phyloP scores from a whole-genome alignment of 352 stramenopile species.

The Globisporangium mamillatum region DNA sequence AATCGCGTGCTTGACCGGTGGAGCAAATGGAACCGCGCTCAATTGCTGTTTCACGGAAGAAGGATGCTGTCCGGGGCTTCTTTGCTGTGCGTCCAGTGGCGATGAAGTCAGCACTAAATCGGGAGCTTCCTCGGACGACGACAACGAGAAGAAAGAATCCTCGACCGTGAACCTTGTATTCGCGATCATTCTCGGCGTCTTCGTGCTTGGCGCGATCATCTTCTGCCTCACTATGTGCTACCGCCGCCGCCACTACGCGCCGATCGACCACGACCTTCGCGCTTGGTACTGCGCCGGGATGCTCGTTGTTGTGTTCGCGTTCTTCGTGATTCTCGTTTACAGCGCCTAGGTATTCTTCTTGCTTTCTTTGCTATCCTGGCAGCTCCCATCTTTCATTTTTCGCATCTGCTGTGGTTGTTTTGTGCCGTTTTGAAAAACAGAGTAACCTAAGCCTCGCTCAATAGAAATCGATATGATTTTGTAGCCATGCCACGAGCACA shows the following conservation, averaged over 20 bases:
- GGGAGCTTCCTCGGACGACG: conserved; percentile 1
- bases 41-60: conserved; percentile 28
- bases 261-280: conserved; percentile 57
- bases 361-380: not conserved
- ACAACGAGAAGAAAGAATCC: conserved; percentile 7
- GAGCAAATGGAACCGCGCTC: conserved; percentile 21
- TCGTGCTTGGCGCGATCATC: conserved; percentile 33
- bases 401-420: not conserved
- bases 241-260: conserved; percentile 65
- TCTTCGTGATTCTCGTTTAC: conserved; percentile 71
- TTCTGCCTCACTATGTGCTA: conserved; percentile 55
- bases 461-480: conserved; percentile 42
- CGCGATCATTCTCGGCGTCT: conserved; percentile 32
- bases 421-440: not conserved
- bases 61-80: conserved; percentile 24
- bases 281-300: conserved; percentile 59
- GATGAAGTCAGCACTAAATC: conserved; percentile 1
- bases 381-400: not conserved
- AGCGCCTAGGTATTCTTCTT: conserved; percentile 31
- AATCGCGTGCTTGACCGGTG: conserved; percentile 23
- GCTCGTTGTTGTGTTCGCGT: conserved; percentile 52
- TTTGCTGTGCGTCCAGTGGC: conserved; percentile 15
- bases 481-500: conserved; percentile 64
- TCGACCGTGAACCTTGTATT: conserved; percentile 36
- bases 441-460: not conserved